phyloP scores from a whole-genome alignment of 2,329 filamentous ascomycete species.

The Seiridium cupressi region DNA sequence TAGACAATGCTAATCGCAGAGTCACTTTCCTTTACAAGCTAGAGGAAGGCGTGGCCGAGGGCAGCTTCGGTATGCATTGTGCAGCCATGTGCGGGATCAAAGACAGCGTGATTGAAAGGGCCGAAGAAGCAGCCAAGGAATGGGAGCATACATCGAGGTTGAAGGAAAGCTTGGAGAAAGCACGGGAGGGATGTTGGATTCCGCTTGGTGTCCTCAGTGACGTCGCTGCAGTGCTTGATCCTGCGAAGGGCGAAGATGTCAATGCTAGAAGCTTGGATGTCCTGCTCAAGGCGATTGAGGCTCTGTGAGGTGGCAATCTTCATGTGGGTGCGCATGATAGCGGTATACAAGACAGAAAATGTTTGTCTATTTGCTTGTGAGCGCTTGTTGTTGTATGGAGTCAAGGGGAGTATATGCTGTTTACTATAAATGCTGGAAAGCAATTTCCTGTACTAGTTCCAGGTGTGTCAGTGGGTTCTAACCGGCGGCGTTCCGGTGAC shows the following conservation, averaged over 20 bases:
- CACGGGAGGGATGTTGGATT: constrained; percentile 76
- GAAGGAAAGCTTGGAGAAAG: constrained; percentile 82
- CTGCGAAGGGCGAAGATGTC: constrained; percentile 43
- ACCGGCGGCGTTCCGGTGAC: background rate
- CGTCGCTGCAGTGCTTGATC: constrained; percentile 72
- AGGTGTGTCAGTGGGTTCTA: background rate
- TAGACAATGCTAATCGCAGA: constrained; percentile 78
- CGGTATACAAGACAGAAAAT: background rate
- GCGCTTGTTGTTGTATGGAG: background rate
- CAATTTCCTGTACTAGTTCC: background rate
- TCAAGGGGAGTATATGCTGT: background rate
- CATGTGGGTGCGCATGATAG: background rate
- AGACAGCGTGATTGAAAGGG: constrained; percentile 75
- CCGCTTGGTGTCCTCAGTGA: constrained; percentile 87
- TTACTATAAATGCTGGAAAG: background rate
- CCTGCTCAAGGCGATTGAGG: constrained; percentile 58
- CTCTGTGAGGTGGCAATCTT: constrained; percentile 36
- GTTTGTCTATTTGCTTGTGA: background rate
- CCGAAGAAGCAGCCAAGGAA: constrained; percentile 82
- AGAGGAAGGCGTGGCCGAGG: constrained; percentile 90
- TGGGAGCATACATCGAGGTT: constrained; percentile 95
- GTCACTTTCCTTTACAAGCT: constrained; percentile 97
- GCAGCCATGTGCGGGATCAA: constrained; percentile 97
- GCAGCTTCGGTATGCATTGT: constrained; percentile 98
- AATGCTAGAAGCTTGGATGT: constrained; percentile 55